These are phyloP conservation scores for Tuber borchii DNA, from an alignment of 495 filamentous ascomycete genomes.

Conservation along the genomic window DNA sequence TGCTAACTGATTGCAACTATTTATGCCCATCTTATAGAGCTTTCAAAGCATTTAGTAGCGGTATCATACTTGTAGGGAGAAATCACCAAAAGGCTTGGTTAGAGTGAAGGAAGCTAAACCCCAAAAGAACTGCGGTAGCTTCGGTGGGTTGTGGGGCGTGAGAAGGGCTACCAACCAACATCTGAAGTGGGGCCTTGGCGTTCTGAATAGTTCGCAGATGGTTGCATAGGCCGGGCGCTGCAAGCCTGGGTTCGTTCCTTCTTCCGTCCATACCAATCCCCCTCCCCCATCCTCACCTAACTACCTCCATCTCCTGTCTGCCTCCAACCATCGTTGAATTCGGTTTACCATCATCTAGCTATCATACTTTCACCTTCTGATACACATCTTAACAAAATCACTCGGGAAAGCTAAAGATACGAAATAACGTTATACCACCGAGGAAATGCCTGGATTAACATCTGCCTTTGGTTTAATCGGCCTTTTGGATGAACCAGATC, in stretches of 20 bases:
- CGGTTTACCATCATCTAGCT: slow-evolving; percentile 18
- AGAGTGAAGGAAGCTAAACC: background rate
- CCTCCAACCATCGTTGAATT: slow-evolving; percentile 27
- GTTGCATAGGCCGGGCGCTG: slow-evolving; percentile 13
- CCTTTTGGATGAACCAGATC: slow-evolving; percentile 89
- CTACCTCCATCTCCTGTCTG: slow-evolving; percentile 30
- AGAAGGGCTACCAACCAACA: background rate
- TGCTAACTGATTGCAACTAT: background rate
- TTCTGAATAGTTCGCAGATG: slow-evolving; percentile 23
- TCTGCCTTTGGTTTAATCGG: slow-evolving; percentile 92
- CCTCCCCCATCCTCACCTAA: slow-evolving; percentile 20
- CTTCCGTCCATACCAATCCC: slow-evolving; percentile 24
- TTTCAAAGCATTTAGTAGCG: background rate
- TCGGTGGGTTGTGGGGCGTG: background rate
- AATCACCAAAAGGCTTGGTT: background rate
- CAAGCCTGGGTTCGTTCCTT: slow-evolving; percentile 13
- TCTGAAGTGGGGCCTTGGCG: slow-evolving; percentile 20
- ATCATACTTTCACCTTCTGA: slow-evolving; percentile 17
- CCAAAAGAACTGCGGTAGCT: background rate
- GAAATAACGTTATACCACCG: slow-evolving; percentile 16
- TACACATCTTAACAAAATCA: background rate
- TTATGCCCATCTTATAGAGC: background rate
- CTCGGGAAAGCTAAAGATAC: slow-evolving; percentile 33
- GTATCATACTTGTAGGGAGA: background rate
- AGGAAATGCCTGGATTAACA: slow-evolving; percentile 78